Evolutionary conservation across 257 asterid genomes (phyloP), one percentile per base, ranked within the genome.

Genomic region (Solanum pinnatisectum): DNA sequence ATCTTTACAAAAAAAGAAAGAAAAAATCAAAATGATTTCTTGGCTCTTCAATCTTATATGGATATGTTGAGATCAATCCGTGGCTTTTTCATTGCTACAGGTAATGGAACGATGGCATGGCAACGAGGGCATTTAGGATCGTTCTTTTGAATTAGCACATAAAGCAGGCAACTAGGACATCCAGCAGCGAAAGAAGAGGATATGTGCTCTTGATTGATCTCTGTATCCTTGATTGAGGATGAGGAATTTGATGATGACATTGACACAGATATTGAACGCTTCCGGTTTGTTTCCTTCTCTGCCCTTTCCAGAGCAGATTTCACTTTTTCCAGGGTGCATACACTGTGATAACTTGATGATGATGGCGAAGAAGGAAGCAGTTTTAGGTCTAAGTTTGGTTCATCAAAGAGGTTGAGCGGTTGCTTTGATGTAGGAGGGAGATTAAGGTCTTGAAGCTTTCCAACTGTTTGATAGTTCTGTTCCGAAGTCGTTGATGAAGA

Each of bases 271-370:
- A 92, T 87, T 0, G 95, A 91, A 4, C 96, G 94, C 74, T 95
- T 96, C 86, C 92, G 91, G 13, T 49, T 89, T 84, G 93, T 95
- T 88, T 91, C 96, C 86, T 91, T 95, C 91, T 94, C 98, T 1
- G 94, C 98, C 88, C 98, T 92, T 88, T 93, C 98, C 0, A 96
- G 94, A 2, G 99, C 99, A 0, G 92, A 96, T 88, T 94, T 94
- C 44, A 96, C 98, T 72, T 95, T 96, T 90, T 96, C 98, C 3
- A 96, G 92, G 20, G 99, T 96, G 95, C 99, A 96, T 3, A 96
- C 98, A 44, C 98, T 96, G 27, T 91, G 94, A 90, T 93, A 92
- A 23, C 71, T 87, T 7, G 93, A 74, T 5, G 94, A 65, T 0
- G 94, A 87, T 1, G 91, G 88, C 0, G 93, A 84, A 0, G 91